Evolutionary conservation across 1,139 yeast species (phyloP), one percentile per base, ranked within the genome.

Genomic region (Pichia sp.): DNA sequence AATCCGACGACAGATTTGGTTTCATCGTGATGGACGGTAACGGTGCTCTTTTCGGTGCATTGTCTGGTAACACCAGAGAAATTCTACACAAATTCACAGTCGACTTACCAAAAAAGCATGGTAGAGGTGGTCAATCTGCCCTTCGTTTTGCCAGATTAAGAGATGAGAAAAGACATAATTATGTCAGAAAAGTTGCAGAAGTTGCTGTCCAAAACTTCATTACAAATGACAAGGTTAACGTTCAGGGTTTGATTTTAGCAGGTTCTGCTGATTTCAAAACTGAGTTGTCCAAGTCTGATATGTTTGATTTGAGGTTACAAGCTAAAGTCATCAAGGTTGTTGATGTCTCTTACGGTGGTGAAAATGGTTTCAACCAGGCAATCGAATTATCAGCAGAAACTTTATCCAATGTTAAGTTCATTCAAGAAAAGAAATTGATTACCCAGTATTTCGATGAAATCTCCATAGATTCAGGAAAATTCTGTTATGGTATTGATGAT

Each of bases 81-180:
- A 87, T 93, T 49, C 76, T 93, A 68, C 96, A 93, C 73, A 93
- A 93, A 72, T 93, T 93, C 74, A 86, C 96, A 3, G 99, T 93
- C 55, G 99, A 93, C 71, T 79, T 93, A 66, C 99, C 99, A 62
- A 93, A 93, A 76, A 93, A 93, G 87, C 99, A 93, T 78, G 99
- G 99, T 65, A 87, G 99, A 80, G 99, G 99, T 87, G 99, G 99
- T 85, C 99, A 93, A 77, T 93, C 99, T 57, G 99, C 99, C 46
- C 70, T 93, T 62, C 98, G 99, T 88, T 93, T 93, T 78, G 87
- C 97, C 44, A 91, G 99, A 79, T 80, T 93, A 71, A 87, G 99
- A 82, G 99, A 93, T 64, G 99, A 95, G 75, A 93, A 93, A 72
- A 89, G 99, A 77, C 99, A 95, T 73, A 93, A 93, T 72, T 93